Conservation (phyloP, 2,329 filamentous ascomycete species). For the Tolypocladium tropicale region DNA sequence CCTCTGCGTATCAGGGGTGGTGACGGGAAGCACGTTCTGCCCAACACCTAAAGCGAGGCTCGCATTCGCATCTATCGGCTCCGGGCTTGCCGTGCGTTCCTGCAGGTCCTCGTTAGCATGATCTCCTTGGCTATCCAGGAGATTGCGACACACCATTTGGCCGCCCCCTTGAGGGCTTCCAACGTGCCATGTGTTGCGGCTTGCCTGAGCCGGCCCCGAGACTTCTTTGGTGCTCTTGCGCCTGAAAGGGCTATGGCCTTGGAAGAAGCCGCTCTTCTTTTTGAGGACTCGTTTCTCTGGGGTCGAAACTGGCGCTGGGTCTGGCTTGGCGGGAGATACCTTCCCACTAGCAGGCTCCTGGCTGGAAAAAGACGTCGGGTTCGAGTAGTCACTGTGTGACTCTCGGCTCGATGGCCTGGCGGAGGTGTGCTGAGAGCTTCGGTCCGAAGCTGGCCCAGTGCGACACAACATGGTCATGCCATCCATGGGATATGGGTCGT, state of each 20-base stretch:
- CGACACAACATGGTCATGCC: conserved; percentile 97
- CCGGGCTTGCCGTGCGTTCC: conserved; percentile 54
- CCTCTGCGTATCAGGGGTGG: conserved; percentile 57
- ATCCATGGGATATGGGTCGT: conserved; percentile 89
- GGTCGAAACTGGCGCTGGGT: conserved; percentile 33
- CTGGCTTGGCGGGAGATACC: conserved; percentile 62
- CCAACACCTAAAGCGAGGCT: conserved; percentile 91
- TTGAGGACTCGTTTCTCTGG: conserved; percentile 59
- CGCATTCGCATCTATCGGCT: conserved; percentile 82
- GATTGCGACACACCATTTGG: neutral
- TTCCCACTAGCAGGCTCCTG: conserved; percentile 68
- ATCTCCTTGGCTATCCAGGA: too few species aligned
- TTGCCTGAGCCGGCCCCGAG: conserved; percentile 26
- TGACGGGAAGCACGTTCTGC: conserved; percentile 91
- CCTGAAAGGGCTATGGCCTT: conserved; percentile 84
- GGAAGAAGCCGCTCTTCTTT: conserved; percentile 80
- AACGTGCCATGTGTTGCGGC: conserved; percentile 51
- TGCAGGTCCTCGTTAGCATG: conserved; percentile 4
- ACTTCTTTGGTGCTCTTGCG: conserved; percentile 79
- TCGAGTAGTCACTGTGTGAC: conserved; percentile 83
- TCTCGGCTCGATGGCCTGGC: conserved; percentile 75
- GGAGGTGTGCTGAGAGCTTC: conserved; percentile 38
- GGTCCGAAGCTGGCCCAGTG: conserved; percentile 53
- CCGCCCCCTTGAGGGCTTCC: conserved; percentile 13
- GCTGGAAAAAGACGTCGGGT: conserved; percentile 80